Base-by-base conservation (phyloP, 73 alveolate species). In the Paramecium octaurelia region DNA sequence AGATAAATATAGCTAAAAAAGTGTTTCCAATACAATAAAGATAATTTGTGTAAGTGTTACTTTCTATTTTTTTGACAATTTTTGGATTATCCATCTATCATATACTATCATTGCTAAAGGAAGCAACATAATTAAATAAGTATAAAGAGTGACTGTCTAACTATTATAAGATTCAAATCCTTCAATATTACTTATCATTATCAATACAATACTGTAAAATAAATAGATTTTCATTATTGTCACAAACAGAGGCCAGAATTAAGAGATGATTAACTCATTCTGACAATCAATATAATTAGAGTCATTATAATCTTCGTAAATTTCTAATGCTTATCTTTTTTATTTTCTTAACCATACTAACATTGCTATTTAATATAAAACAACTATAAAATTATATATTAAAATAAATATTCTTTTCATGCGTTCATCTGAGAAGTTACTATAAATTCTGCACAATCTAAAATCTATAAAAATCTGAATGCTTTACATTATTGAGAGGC, bases 181-280 rank as follows among this genome's bases (percentile, higher is more conserved):
- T 29, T 35, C 5, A 6, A 38, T 35, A 73, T 73, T 73, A 3
- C 20, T 34, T 34, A 38, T 11, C 6, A 73, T 73, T 3, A 73
- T 43, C n/a, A 35, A 40, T 4, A 36, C 27, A 16, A 34, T 14
- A 21, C 87, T 43, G 8, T 35, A 35, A 20, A 73, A 10, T 20
- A 73, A 73, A 20, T 73, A 73, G 18, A 73, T 20, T 73, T 73
- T 73, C 36, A 38, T 40, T 36, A 73, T 3, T 8, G 16, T 31
- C 36, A 73, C 59, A 73, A 73, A 34, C 20, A 43, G 36, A 12
- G 87, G 87, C 87, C 87, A 73, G 18, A 73, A 73, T 23, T 73
- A 9, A 34, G 40, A 29, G 8, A 73, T 21, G 8, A 73, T 35
- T 43, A 73, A 29, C 12, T 73, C 59, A 73, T 73, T 43, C 36